Conservation (phyloP, 2,329 filamentous ascomycete genomes). For the Colletotrichum cordylinicola region DNA sequence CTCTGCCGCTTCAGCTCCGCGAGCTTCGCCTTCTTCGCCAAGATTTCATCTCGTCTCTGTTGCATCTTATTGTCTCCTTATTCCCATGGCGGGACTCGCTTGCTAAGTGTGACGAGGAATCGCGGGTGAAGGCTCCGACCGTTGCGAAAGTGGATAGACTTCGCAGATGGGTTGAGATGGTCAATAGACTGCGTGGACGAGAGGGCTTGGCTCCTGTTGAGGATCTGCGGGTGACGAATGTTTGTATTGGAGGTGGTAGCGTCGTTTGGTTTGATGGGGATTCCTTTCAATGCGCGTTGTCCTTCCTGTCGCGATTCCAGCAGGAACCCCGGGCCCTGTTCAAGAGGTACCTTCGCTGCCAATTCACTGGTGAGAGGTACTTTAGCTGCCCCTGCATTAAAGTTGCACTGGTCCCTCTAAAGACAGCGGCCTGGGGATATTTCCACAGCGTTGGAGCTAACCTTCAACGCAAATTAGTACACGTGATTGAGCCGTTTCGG, state of each 20-base stretch:
- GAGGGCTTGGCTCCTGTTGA: not conserved
- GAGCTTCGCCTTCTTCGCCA: conserved; percentile 96
- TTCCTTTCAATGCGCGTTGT: conserved; percentile 12
- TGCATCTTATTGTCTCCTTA: conserved; percentile 60
- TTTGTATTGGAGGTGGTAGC: not conserved
- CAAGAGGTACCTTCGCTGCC: not conserved
- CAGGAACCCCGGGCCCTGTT: not conserved
- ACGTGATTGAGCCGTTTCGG: conserved; percentile 21
- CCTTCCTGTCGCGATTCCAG: conserved; percentile 9
- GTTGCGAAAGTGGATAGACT: not conserved
- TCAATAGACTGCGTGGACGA: not conserved
- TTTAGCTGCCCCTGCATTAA: conserved; percentile 4
- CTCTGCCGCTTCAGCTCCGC: conserved; percentile 94
- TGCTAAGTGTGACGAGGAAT: conserved; percentile 18
- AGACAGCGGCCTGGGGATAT: not conserved
- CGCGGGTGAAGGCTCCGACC: not conserved
- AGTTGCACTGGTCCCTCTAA: not conserved
- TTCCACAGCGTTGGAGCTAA: not conserved
- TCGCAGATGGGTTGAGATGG: not conserved
- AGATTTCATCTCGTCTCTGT: conserved; percentile 92
- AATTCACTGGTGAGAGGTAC: not conserved
- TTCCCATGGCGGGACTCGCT: conserved; percentile 53
- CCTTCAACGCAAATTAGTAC: not conserved
- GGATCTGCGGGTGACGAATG: not conserved
- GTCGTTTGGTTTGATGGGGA: conserved; percentile 10